Evolutionary conservation across 805 yeast species (phyloP), one percentile per base, ranked within the genome.

Genomic region (Pichia phayaonensis): DNA sequence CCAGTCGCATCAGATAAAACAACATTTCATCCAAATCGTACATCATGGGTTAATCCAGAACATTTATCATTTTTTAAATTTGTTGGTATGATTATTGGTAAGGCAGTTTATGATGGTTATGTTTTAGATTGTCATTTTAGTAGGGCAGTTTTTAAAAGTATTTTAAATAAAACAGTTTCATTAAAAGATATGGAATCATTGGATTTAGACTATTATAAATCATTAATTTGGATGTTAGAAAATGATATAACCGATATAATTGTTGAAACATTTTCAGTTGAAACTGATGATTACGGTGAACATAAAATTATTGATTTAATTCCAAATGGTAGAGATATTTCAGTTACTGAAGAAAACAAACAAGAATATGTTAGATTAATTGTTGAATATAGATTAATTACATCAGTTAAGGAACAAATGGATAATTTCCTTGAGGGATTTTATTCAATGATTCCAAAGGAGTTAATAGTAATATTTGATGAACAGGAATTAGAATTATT

Each of bases 191-290:
- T 94, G 89, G 98, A 94, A 64, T 85, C 90, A 0, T 73, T 94
- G 54, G 99, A 94, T 65, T 73, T 88, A 51, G 97, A 89, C 54
- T 94, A 94, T 63, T 90, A 85, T 70, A 92, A 90, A 66, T 88
- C 97, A 2, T 70, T 94, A 60, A 76, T 84, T 61, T 94, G 99
- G 99, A 94, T 94, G 86, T 71, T 94, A 49, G 96, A 92, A 59
- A 94, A 94, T 68, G 97, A 94, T 67, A 92, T 94, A 48, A 92
- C 98, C 0, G 98, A 90, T 66, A 84, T 94, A 39, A 87, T 94
- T 51, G 90, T 89, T 22, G 99, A 94, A 65, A 92, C 95, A 8
- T 94, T 94, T 64, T 84, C 96, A 12, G 88, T 94, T 22, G 97
- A 90, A 58, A 79, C 94, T 1, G 96, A 90, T 62, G 97, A 90